These are phyloP conservation scores for Glomus cerebriforme DNA, from an alignment of 192 early-diverging fungal genomes.

Conservation along the genomic window DNA sequence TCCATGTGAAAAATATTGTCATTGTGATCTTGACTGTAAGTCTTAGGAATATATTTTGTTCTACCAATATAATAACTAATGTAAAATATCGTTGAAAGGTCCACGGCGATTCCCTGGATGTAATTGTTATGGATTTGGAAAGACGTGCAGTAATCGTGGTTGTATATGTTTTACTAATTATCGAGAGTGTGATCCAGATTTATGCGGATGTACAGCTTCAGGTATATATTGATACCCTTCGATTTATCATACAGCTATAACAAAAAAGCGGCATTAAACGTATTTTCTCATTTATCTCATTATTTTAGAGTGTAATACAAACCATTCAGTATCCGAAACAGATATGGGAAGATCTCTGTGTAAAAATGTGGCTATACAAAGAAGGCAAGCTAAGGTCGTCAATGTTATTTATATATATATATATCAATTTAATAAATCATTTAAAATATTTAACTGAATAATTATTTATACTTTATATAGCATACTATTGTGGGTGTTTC, in stretches of 20 bases:
- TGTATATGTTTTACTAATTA: conserved; percentile 30
- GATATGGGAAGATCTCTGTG: background rate
- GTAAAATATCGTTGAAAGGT: background rate
- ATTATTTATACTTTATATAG: background rate
- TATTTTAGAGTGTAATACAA: background rate
- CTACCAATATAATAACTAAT: background rate
- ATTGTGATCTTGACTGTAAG: conserved; percentile 28
- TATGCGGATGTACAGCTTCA: conserved; percentile 25
- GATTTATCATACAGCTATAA: background rate
- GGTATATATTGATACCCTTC: background rate
- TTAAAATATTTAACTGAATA: background rate
- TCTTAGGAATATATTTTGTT: background rate
- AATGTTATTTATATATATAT: background rate
- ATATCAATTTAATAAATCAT: background rate
- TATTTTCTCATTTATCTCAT: background rate
- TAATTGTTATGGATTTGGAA: conserved; percentile 8
- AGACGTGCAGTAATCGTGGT: background rate
- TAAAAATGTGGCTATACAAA: conserved; percentile 26
- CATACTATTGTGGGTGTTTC: conserved; percentile 26
- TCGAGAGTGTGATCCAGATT: conserved; percentile 30
- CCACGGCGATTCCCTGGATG: conserved; percentile 28
- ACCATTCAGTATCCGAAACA: background rate
- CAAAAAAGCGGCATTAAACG: too few relatives aligned
- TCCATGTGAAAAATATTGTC: conserved; percentile 32
- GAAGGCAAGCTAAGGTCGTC: conserved; percentile 14